A percentile compares a stretch with the other conserved stretches of the same genome.
Evolutionary conservation across 805 yeast species (phyloP).

Genomic region (Grigorovia transvaalensis): DNA sequence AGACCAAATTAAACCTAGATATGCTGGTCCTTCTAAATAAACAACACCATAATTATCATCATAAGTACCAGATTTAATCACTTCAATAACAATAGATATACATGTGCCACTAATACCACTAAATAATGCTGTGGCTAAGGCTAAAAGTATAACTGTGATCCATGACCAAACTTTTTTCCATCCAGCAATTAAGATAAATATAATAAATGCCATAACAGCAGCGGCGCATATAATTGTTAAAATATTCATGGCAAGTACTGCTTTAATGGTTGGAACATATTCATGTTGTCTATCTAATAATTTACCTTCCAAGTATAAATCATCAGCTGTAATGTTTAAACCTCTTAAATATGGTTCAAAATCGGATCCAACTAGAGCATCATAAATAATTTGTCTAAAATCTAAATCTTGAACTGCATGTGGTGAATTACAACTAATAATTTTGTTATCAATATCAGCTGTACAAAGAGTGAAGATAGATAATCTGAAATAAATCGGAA

Average conservation of each 20-base stretch:
- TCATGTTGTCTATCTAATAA: slow-evolving; percentile 23
- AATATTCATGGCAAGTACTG: slow-evolving; percentile 22
- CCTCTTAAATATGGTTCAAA: slow-evolving; percentile 25
- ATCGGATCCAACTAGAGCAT: slow-evolving; percentile 22
- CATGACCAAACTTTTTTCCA: slow-evolving; percentile 5
- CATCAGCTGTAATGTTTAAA: slow-evolving; percentile 17
- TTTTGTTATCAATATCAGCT: slow-evolving; percentile 14
- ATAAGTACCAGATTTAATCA: slow-evolving; percentile 25
- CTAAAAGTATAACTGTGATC: not conserved
- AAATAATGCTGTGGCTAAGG: slow-evolving; percentile 11
- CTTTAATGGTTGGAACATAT: slow-evolving; percentile 26
- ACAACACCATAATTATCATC: slow-evolving; percentile 25
- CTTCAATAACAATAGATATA: slow-evolving; percentile 18
- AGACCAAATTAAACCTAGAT: slow-evolving; percentile 25
- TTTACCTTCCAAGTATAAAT: slow-evolving; percentile 24
- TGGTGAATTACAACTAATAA: slow-evolving; percentile 17
- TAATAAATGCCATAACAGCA: slow-evolving; percentile 9
- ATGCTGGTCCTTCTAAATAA: slow-evolving; percentile 17
- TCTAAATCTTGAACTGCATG: slow-evolving; percentile 28
- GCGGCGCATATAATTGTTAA: slow-evolving; percentile 18
- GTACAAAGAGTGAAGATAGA: slow-evolving; percentile 26
- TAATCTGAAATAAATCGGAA: slow-evolving; percentile 21
- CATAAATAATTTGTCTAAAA: slow-evolving; percentile 24
- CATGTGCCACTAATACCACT: slow-evolving; percentile 22
- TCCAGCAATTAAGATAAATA: slow-evolving; percentile 8